These are phyloP conservation scores for Globisporangium perplexum DNA, from an alignment of 352 stramenopile genomes.

Conservation along the genomic window DNA sequence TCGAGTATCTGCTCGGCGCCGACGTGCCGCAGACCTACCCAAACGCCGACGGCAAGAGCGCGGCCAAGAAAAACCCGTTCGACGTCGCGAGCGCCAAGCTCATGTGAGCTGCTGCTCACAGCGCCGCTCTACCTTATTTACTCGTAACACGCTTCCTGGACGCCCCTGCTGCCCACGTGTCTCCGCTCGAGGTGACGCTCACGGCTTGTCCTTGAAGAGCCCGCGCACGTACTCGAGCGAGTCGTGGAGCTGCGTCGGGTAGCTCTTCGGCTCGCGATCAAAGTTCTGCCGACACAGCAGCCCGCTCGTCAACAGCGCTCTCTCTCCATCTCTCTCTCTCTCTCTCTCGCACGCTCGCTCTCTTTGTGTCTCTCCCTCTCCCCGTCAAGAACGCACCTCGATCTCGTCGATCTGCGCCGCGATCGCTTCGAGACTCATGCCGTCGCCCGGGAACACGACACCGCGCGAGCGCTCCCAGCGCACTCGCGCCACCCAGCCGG, in stretches of 20 bases:
- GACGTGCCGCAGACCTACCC: conserved; percentile 7
- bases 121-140: conserved; percentile 3
- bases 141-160: neutral
- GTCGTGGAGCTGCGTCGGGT: conserved; percentile 60
- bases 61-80: conserved; percentile 42
- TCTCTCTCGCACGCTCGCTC: too few species aligned
- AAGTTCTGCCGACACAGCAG: conserved; percentile 45
- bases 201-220: conserved; percentile 21
- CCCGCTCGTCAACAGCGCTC: too few species aligned
- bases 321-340: too few species aligned
- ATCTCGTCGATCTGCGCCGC: conserved; percentile 45
- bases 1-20: conserved; percentile 54
- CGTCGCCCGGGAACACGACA: conserved; percentile 39
- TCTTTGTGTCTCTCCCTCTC: too few species aligned
- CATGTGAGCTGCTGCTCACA: conserved; percentile 24
- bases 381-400: conserved; percentile 24
- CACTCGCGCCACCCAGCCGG: conserved; percentile 69
- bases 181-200: neutral
- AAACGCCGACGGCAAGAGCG: conserved; percentile 5
- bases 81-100: conserved; percentile 62
- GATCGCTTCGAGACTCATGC: conserved; percentile 46
- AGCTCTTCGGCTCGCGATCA: conserved; percentile 39
- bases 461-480: conserved; percentile 73
- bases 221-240: conserved; percentile 39
- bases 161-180: too few species aligned